Conservation (phyloP, 257 asterid genomes). For the Nicotiana tabacum region DNA sequence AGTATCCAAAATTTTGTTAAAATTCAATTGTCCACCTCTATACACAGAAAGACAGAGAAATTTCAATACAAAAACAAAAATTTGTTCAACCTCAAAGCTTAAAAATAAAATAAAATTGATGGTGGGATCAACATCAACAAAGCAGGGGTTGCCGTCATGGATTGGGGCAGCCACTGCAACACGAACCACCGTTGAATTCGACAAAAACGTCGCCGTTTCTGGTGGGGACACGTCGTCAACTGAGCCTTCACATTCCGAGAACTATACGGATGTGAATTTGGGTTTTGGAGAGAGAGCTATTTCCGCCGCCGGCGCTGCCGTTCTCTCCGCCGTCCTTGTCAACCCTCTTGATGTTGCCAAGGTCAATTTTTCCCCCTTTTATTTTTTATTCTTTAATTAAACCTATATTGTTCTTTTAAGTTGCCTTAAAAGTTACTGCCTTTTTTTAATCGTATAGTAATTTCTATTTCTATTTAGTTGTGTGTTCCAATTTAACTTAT, state of each 20-base stretch:
- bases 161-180: slow-evolving; percentile 35
- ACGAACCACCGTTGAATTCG: slow-evolving; percentile 37
- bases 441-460: not conserved
- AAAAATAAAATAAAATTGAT: slow-evolving; percentile 5
- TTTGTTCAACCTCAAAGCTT: not conserved
- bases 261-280: slow-evolving; percentile 38
- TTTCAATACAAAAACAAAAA: not conserved
- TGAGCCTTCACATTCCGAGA: not conserved
- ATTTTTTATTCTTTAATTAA: not conserved
- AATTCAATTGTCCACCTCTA: not conserved
- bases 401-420: not conserved
- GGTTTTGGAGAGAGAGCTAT: slow-evolving; percentile 64
- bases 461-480: not conserved
- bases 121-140: slow-evolving; percentile 48
- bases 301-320: slow-evolving; percentile 82
- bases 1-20: not conserved
- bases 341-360: slow-evolving; percentile 90
- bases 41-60: not conserved
- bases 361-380: slow-evolving; percentile 16
- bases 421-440: not conserved
- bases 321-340: slow-evolving; percentile 66
- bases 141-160: slow-evolving; percentile 58
- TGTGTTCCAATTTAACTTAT: not conserved
- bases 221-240: not conserved
- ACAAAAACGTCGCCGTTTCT: slow-evolving; percentile 14